Evolutionary conservation across 164 flowering plant species (phyloP).

Genomic region (Paratinospora sagittata): DNA sequence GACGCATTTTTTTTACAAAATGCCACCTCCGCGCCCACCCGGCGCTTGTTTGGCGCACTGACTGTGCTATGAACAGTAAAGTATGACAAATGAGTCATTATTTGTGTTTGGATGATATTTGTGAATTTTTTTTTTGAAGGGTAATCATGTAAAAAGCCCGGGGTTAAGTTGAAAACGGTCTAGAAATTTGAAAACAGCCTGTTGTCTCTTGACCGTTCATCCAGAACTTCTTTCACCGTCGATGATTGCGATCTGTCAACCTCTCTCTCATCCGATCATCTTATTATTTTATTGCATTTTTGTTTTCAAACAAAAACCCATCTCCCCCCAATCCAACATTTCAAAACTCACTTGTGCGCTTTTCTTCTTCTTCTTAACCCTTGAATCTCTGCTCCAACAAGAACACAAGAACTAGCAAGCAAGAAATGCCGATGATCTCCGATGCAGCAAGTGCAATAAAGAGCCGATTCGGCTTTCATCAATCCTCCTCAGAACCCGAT

Average conservation of each 20-base stretch:
- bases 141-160: no score
- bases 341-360: background rate
- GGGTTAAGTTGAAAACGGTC: background rate
- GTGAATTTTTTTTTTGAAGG: no score
- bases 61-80: no score
- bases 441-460: conserved; percentile 64
- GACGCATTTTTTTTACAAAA: no score
- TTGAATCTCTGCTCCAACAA: background rate
- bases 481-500: conserved; percentile 30
- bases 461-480: conserved; percentile 57
- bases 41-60: no score
- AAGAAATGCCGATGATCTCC: conserved; percentile 55
- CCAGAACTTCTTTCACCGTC: background rate
- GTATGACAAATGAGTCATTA: no score
- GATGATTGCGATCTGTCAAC: background rate
- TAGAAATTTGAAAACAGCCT: background rate
- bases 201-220: background rate
- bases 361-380: background rate
- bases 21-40: no score
- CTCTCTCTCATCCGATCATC: background rate
- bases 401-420: background rate
- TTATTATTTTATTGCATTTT: background rate
- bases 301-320: background rate
- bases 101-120: no score
- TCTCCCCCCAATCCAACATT: background rate